Evolutionary conservation across 1,139 yeast genomes (phyloP).

Genomic region (Citeromyces hawaiiensis): DNA sequence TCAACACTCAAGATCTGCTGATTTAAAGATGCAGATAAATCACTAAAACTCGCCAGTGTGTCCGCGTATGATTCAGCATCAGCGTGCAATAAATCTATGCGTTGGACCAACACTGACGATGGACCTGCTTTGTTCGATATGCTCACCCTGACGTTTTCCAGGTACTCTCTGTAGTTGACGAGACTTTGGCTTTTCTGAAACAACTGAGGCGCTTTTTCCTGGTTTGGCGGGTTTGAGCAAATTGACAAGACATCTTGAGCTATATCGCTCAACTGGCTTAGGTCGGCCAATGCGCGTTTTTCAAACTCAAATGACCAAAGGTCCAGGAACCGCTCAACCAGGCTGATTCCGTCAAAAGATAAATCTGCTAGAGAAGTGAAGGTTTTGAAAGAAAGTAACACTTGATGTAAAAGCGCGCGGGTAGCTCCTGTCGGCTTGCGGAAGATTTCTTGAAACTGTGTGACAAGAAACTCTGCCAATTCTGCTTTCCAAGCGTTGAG

Average conservation of each 20-base stretch:
- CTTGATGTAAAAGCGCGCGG: slow-evolving; percentile 6
- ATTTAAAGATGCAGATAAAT: slow-evolving; percentile 7
- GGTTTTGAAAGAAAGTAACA: slow-evolving; percentile 13
- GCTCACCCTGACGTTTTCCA: slow-evolving; percentile 5
- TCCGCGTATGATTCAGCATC: slow-evolving; percentile 6
- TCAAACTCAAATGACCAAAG: slow-evolving; percentile 10
- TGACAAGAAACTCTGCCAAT: background rate
- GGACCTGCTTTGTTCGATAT: slow-evolving; percentile 6
- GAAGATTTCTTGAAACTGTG: background rate
- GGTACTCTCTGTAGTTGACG: slow-evolving; percentile 6
- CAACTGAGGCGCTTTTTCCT: background rate
- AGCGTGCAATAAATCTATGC: slow-evolving; percentile 9
- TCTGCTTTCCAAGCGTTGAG: background rate
- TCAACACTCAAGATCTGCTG: slow-evolving; percentile 18
- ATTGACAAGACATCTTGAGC: slow-evolving; percentile 3
- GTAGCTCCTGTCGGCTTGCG: background rate
- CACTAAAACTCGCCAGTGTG: slow-evolving; percentile 10
- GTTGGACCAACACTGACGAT: slow-evolving; percentile 6
- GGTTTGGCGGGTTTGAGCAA: background rate
- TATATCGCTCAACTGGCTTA: slow-evolving; percentile 9
- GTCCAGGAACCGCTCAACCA: slow-evolving; percentile 8
- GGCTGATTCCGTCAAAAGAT: slow-evolving; percentile 2
- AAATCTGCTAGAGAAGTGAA: slow-evolving; percentile 15
- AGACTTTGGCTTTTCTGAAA: slow-evolving; percentile 5
- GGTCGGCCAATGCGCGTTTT: slow-evolving; percentile 6